Evolutionary conservation across 352 stramenopile species (phyloP).

Genomic region (Peronospora destructor): DNA sequence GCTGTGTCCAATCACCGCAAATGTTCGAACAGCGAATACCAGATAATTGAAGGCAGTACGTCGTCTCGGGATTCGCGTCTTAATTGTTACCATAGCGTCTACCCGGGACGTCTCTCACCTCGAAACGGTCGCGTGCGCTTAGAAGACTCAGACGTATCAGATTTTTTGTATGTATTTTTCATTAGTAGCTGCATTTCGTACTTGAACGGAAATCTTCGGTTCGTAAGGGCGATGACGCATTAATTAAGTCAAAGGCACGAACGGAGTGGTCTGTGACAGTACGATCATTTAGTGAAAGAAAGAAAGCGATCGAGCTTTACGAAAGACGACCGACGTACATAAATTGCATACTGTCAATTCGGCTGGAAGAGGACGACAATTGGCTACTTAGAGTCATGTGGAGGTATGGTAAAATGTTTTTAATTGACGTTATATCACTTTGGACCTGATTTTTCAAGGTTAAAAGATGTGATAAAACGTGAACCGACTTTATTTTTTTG

Average conservation of each 20-base stretch:
- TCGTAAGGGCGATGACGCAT: too few relatives aligned
- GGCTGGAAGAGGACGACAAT: not conserved
- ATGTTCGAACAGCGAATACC: too few relatives aligned
- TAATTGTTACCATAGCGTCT: too few relatives aligned
- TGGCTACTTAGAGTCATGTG: not conserved
- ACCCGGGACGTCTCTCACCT: too few relatives aligned
- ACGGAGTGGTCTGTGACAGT: slow-evolving; percentile 16
- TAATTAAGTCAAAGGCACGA: slow-evolving; percentile 4
- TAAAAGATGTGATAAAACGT: too few relatives aligned
- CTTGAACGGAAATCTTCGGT: slow-evolving; percentile 1
- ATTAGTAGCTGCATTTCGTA: slow-evolving; percentile 25
- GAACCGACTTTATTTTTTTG: not conserved
- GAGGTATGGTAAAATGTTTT: too few relatives aligned
- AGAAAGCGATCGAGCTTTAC: slow-evolving; percentile 2
- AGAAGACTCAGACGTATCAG: too few relatives aligned
- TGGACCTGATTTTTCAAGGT: too few relatives aligned
- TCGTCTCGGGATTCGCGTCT: too few relatives aligned
- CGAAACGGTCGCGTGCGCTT: too few relatives aligned
- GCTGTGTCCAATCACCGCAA: too few relatives aligned
- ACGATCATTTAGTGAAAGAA: slow-evolving; percentile 9
- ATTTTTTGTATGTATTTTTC: not conserved
- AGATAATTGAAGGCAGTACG: too few relatives aligned
- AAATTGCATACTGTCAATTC: slow-evolving; percentile 1
- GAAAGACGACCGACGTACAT: slow-evolving; percentile 3
- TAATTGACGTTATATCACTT: not conserved